Conservation (phyloP, 2,329 filamentous ascomycete species). For the Fusarium poae region DNA sequence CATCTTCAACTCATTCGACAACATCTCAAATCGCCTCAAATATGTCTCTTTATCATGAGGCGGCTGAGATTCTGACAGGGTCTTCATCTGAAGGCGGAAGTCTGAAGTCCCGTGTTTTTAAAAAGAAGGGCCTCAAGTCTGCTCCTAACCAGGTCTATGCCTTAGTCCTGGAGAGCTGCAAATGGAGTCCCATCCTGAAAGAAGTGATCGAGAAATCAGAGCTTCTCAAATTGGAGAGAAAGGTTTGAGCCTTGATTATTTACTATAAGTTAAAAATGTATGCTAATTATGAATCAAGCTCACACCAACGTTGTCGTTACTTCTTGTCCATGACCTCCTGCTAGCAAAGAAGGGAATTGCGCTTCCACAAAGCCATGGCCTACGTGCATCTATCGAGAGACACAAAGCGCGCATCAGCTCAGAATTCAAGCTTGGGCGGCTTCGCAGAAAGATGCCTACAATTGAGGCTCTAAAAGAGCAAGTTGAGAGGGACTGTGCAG, state of each 20-base stretch:
- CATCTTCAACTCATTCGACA: conserved; percentile 2
- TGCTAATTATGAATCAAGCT: conserved; percentile 67
- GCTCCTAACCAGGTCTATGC: conserved; percentile 87
- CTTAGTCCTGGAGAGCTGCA: conserved; percentile 85
- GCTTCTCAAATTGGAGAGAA: conserved; percentile 83
- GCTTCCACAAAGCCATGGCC: conserved; percentile 81
- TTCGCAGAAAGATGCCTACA: conserved; percentile 77
- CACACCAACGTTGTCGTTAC: conserved; percentile 80
- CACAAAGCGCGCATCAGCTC: conserved; percentile 85
- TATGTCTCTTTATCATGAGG: conserved; percentile 98
- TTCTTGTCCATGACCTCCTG: conserved; percentile 88
- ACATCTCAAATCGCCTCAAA: conserved; percentile 14
- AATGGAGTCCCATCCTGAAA: conserved; percentile 89
- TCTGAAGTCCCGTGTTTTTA: conserved; percentile 87
- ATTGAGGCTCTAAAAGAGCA: conserved; percentile 74
- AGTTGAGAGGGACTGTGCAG: conserved; percentile 64
- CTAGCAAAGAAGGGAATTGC: conserved; percentile 86
- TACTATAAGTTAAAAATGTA: neutral
- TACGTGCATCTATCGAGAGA: conserved; percentile 79
- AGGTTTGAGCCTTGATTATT: conserved; percentile 70
- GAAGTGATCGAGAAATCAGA: conserved; percentile 89
- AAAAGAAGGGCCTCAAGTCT: conserved; percentile 79
- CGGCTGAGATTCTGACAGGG: conserved; percentile 79
- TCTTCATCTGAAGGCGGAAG: conserved; percentile 73
- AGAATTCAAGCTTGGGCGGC: conserved; percentile 83